Evolutionary conservation across 495 filamentous ascomycete species (phyloP).

Genomic region (Neurospora discreta): DNA sequence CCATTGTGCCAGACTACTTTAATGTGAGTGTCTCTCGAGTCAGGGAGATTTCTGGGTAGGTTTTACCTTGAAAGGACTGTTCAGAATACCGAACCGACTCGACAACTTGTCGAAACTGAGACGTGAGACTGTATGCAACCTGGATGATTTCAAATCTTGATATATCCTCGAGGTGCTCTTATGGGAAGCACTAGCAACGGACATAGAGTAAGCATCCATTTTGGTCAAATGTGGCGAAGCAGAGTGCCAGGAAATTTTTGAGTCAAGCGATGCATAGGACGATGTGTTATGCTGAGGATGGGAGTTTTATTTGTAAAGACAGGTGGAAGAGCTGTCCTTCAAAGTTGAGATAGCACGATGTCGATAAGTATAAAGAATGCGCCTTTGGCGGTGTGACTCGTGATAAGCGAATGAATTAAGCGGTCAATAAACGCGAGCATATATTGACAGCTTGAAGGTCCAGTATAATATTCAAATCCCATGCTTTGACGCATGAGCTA

Average conservation of each 20-base stretch:
- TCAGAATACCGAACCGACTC: constrained; percentile 21
- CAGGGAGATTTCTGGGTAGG: too few relatives aligned
- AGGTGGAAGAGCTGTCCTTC: not conserved
- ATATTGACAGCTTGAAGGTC: not conserved
- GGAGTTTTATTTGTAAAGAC: not conserved
- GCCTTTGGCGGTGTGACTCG: not conserved
- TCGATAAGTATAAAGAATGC: not conserved
- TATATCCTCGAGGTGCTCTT: constrained; percentile 35
- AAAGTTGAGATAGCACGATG: not conserved
- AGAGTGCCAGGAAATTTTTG: not conserved
- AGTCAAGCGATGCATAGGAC: not conserved
- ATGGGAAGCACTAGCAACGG: constrained; percentile 30
- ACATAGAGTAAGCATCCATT: constrained; percentile 43
- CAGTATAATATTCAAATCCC: not conserved
- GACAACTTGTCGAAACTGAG: not conserved
- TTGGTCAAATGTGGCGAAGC: not conserved
- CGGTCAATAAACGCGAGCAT: not conserved
- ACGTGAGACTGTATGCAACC: constrained; percentile 1
- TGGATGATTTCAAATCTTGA: constrained; percentile 31
- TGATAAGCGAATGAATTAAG: not conserved
- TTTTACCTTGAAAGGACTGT: constrained; percentile 13
- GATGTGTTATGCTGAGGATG: not conserved
- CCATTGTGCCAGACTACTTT: constrained; percentile 19
- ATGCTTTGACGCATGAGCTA: not conserved
- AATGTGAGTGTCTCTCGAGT: too few relatives aligned